Percentiles rank a stretch among this genome's conserved stretches.
These are phyloP conservation scores for Monosporozyma unispora DNA, from an alignment of 805 yeast species.

Conservation along the genomic window DNA sequence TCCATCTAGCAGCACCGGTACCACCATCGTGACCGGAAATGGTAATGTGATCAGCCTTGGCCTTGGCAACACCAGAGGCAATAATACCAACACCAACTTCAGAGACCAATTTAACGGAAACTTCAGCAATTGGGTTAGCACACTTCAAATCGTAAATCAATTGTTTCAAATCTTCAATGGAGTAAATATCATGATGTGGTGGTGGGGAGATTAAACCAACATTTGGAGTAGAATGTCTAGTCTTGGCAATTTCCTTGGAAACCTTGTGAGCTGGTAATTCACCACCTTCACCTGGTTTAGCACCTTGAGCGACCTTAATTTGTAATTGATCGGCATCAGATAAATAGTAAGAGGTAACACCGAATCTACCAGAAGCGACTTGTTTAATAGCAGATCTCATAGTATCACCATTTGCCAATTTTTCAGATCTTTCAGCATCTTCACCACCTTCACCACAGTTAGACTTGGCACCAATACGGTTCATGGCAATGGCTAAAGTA, in stretches of 20 bases:
- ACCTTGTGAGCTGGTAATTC: conserved; percentile 95
- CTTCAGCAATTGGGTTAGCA: conserved; percentile 93
- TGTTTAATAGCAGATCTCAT: conserved; percentile 99
- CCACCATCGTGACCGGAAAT: conserved; percentile 99
- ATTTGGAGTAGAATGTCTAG: conserved; percentile 93
- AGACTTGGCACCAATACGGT: conserved; percentile 93
- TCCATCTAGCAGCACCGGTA: conserved; percentile 98
- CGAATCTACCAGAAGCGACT: conserved; percentile 95
- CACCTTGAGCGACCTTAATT: conserved; percentile 99
- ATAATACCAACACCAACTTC: conserved; percentile 99
- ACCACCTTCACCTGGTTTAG: conserved; percentile 99
- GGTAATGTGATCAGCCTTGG: conserved; percentile 93
- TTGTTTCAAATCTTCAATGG: conserved; percentile 96
- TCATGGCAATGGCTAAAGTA: conserved; percentile 96
- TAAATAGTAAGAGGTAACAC: conserved; percentile 90
- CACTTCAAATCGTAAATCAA: conserved; percentile 93
- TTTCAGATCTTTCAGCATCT: conserved; percentile 81
- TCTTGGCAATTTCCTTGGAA: conserved; percentile 76
- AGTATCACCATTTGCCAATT: conserved; percentile 82
- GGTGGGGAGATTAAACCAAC: conserved; percentile 97
- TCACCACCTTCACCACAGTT: conserved; percentile 99
- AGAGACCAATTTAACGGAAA: conserved; percentile 91
- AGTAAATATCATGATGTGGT: conserved; percentile 97
- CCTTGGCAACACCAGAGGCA: conserved; percentile 98
- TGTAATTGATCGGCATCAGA: conserved; percentile 97